phyloP scores from a whole-genome alignment of 2,329 filamentous ascomycete genomes.

The Scolecobasidium constrictum region DNA sequence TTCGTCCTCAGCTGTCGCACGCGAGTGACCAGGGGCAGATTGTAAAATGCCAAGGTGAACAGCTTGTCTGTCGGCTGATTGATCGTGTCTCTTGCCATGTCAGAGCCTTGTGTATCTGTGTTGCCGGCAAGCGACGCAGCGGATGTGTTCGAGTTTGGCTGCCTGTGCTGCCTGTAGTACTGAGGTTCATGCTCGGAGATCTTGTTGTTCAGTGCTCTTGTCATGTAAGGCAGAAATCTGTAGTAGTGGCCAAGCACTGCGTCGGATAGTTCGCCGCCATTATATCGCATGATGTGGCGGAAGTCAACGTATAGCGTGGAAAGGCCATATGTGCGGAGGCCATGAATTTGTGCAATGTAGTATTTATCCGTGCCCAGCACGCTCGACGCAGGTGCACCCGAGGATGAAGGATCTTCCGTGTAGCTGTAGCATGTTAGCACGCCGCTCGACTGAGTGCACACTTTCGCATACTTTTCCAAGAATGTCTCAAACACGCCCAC shows the following conservation, averaged over 20 bases:
- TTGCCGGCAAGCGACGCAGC: constrained; percentile 47
- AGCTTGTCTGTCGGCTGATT: constrained; percentile 97
- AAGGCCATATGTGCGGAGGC: constrained; percentile 61
- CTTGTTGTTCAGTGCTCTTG: constrained; percentile 77
- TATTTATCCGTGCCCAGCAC: constrained; percentile 68
- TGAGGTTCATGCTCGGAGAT: constrained; percentile 89
- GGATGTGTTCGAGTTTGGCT: constrained; percentile 64
- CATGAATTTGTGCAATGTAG: constrained; percentile 75
- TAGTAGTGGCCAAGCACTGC: constrained; percentile 89
- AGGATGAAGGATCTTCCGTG: constrained; percentile 56
- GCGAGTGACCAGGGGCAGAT: constrained; percentile 76
- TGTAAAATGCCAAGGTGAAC: constrained; percentile 88
- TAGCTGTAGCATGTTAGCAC: constrained; percentile 33
- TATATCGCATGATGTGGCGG: constrained; percentile 67
- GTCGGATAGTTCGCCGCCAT: constrained; percentile 71
- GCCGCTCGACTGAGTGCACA: background rate
- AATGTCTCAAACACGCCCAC: constrained; percentile 71
- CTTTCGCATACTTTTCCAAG: constrained; percentile 53
- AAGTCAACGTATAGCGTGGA: constrained; percentile 83
- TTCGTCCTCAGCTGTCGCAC: constrained; percentile 76
- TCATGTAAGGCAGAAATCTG: constrained; percentile 86
- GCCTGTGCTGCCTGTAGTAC: constrained; percentile 88
- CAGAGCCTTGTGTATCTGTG: constrained; percentile 41
- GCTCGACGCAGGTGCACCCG: constrained; percentile 54
- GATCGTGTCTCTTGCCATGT: constrained; percentile 59